Base-by-base conservation (phyloP, 352 stramenopile genomes). In the Pythium monospermum region DNA sequence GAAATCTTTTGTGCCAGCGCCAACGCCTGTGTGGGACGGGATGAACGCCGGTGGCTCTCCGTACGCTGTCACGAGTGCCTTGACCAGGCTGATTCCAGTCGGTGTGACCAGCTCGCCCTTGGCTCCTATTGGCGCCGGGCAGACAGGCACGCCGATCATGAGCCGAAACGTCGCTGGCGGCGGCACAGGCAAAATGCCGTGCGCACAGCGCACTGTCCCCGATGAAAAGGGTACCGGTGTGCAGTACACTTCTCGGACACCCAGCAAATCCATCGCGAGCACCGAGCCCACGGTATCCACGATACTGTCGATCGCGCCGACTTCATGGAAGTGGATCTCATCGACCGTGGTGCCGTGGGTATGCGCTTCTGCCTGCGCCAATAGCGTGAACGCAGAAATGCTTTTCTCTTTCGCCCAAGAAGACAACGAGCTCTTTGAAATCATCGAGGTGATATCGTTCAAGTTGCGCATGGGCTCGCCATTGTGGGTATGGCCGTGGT, bases 291-390 rank as follows among this genome's bases (percentile, higher is more conserved):
- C 89, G 6, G 94, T 98, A 69, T 99, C 95, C 22, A 98, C 76
- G 66, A 98, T 98, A 54, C 87, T 98, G 76, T 98, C 95, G 57
- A 98, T 95, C 16, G 94, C 91, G 21, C 96, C 96, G 6, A 99
- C 96, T 69, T 99, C 96, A 66, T 99, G 96, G 69, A 99, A 99
- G 64, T 98, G 95, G 42, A 99, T 95, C 55, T 80, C 60, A 11
- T 98, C 89, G 23, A 97, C 56, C 4, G 75, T 73, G 23, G 93
- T 92, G 30, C 95, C 94, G 66, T 99, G 96, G 27, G 93, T 97
- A 25, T 89, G 70, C 21, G 95, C 92, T 60, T 99, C 96, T 1
- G 96, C 93, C 48, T 95, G 64, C 3, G 94, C 96, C 22, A 99
- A 68, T 18, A 85, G 73, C 6, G 74, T 89, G 73, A 99, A 99